Evolutionary conservation across 768 basidiomycete genomes (phyloP).

Genomic region (Tremella mesenterica): DNA sequence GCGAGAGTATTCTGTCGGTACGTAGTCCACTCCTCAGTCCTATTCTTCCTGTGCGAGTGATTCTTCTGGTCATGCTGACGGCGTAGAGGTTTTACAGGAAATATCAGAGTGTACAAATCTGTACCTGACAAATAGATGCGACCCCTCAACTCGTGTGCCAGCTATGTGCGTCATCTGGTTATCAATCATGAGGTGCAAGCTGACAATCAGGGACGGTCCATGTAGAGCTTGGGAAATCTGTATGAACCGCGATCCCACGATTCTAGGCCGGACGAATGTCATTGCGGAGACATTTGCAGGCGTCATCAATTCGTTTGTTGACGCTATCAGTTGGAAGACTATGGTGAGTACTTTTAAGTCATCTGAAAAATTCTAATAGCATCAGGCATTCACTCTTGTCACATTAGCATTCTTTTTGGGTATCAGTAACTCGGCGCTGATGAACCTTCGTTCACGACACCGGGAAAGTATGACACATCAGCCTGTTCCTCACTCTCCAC

Average conservation of each 20-base stretch:
- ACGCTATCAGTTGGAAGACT: constrained; percentile 96
- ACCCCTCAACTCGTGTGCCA: constrained; percentile 60
- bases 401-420: constrained; percentile 41
- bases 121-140: constrained; percentile 76
- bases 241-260: constrained; percentile 87
- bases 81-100: constrained; percentile 73
- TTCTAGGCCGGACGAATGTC: constrained; percentile 78
- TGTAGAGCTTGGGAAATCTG: constrained; percentile 87
- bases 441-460: constrained; percentile 30
- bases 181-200: not conserved
- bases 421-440: constrained; percentile 42
- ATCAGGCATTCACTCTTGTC: constrained; percentile 43
- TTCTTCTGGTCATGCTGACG: not conserved
- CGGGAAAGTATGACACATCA: constrained; percentile 8
- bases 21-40: constrained; percentile 27
- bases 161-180: constrained; percentile 54
- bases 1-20: constrained; percentile 79
- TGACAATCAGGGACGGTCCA: constrained; percentile 51
- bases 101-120: constrained; percentile 75
- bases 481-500: not conserved
- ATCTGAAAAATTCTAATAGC: not conserved
- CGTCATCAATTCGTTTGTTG: constrained; percentile 91
- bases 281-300: constrained; percentile 92
- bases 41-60: constrained; percentile 5
- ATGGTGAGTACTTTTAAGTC: constrained; percentile 53